These are phyloP conservation scores for Penicillium digitatum DNA, from an alignment of 2,329 filamentous ascomycete species.

Conservation along the genomic window DNA sequence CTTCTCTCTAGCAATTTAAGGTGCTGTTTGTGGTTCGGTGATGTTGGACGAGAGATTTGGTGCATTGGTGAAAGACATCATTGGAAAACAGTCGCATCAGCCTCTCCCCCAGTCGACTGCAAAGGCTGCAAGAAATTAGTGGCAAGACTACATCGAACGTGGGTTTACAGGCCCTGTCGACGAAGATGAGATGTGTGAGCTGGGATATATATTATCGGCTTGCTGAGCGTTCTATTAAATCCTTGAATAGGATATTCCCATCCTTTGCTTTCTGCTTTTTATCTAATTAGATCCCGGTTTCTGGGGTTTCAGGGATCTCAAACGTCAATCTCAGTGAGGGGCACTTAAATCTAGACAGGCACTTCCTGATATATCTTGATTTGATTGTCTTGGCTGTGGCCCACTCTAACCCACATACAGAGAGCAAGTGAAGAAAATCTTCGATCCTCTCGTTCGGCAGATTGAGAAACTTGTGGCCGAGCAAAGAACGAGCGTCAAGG, in stretches of 20 bases:
- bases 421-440: conserved; percentile 23
- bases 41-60: conserved; percentile 31
- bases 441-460: conserved; percentile 27
- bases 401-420: conserved; percentile 7
- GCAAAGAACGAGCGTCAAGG: conserved; percentile 16
- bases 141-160: conserved; percentile 32
- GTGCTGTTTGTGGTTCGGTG: conserved; percentile 31
- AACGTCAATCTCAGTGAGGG: conserved; percentile 20
- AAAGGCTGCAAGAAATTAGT: conserved; percentile 28
- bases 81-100: conserved; percentile 28
- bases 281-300: conserved; percentile 24
- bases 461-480: conserved; percentile 24
- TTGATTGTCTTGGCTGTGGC: neutral
- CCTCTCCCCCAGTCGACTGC: conserved; percentile 23
- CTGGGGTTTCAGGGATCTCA: conserved; percentile 21
- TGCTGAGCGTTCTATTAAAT: no score
- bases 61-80: conserved; percentile 19
- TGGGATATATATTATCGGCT: no score
- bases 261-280: no score
- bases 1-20: conserved; percentile 10
- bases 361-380: neutral
- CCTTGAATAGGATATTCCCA: no score
- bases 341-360: conserved; percentile 20
- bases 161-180: conserved; percentile 17
- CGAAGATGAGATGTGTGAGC: conserved; percentile 24